A percentile compares a stretch with the other conserved stretches of the same genome.
Evolutionary conservation across 148 eudicot genomes (phyloP).

Genomic region (Arctostaphylos glauca): DNA sequence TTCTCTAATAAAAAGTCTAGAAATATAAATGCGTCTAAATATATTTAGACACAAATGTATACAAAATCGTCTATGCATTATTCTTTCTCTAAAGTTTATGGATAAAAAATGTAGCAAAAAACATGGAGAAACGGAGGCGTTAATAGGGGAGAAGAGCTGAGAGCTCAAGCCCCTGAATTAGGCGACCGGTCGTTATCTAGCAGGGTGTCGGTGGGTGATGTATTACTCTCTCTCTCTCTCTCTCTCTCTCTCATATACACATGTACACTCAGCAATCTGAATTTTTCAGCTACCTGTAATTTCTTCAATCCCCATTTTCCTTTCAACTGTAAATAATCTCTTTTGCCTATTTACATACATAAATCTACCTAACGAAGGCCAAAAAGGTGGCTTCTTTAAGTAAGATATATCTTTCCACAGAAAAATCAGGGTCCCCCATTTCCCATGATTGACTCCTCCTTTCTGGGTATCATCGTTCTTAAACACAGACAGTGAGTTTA

Average conservation of each 20-base stretch:
- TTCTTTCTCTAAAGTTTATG: no score
- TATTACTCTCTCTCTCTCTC: background rate
- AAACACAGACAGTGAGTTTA: background rate
- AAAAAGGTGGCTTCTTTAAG: background rate
- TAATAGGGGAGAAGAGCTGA: no score
- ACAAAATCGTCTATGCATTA: no score
- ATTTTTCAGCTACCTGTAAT: background rate
- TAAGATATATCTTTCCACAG: background rate
- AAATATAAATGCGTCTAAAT: no score
- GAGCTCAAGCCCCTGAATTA: no score
- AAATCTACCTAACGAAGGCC: background rate
- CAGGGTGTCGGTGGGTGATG: no score
- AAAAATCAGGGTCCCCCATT: background rate
- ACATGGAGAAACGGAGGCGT: no score
- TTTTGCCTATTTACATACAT: background rate
- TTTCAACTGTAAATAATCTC: background rate
- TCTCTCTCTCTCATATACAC: background rate
- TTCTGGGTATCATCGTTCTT: background rate
- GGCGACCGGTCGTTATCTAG: no score
- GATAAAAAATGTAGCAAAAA: no score
- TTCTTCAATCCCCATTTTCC: background rate
- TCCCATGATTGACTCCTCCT: no score
- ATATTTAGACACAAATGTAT: no score
- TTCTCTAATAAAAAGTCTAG: no score
- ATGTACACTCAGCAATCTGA: background rate